Base-by-base conservation (phyloP, 306 rosid species). In the Castanea mollissima region DNA sequence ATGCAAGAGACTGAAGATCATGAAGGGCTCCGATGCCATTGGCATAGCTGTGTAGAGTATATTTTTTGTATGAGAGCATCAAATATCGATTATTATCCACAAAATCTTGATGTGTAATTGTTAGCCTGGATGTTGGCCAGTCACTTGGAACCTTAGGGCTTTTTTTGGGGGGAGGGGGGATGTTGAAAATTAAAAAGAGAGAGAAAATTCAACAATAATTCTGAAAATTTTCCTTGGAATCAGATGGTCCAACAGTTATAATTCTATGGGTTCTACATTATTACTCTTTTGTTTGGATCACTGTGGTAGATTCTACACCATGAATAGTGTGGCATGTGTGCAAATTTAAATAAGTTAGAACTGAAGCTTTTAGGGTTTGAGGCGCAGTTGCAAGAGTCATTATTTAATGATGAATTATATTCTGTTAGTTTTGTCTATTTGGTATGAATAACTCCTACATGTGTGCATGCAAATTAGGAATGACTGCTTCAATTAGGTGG, bases 1-100 rank as follows among this genome's bases (percentile, higher is more conserved):
- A 5, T 95, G 99, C 91, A 92, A 85, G 88, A 92, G 92, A 83
- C 89, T 95, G 85, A 92, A 95, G 86, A 95, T 95, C 76, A 90
- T 91, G 97, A 92, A 92, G 89, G 98, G 99, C 59, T 91, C 96
- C 16, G 96, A 92, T 83, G 99, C 99, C 84, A 95, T 95, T 79
- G 98, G 99, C 78, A 83, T 95, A 88, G 99, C 98, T 95, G 85
- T 70, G 87, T 68, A 52, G 35, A 19, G 11, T 2, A 7, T 41
- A 8, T 41, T 7, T 35, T 35, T 34, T 67, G 38, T 35, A 5
- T 32, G 38, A 32, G 65, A 23, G 21, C 27, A 10, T 6, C 72
- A 19, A 7, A 35, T 35, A 67, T 34, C 12, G 21, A 21, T 19
- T 34, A 8, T 19, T 46, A 18, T 2, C 2, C 44, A 0, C 15